These are phyloP conservation scores for Capsicum pubescens DNA, from an alignment of 257 asterid genomes.

Conservation along the genomic window DNA sequence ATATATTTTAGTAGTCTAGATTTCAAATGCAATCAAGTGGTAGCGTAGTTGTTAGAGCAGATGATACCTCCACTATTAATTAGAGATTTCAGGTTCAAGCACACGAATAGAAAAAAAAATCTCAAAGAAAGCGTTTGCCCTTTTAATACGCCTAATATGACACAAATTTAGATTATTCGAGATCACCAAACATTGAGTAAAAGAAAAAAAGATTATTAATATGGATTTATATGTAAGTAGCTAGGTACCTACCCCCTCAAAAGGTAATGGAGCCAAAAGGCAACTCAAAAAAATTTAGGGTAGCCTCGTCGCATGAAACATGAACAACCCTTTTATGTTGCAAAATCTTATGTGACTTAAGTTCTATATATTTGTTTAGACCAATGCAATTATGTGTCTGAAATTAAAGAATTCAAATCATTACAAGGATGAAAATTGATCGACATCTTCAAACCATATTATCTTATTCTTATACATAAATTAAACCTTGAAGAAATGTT, in stretches of 20 bases:
- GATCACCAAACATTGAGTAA: neutral
- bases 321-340: conserved; percentile 1
- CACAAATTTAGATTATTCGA: neutral
- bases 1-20: too few relatives aligned
- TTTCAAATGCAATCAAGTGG: neutral
- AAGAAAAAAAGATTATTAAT: neutral
- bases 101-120: neutral
- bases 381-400: neutral
- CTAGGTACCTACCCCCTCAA: neutral
- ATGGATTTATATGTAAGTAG: neutral
- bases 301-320: conserved; percentile 27
- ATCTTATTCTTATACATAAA: neutral
- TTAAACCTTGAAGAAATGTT: neutral
- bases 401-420: neutral
- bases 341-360: conserved; percentile 18
- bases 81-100: neutral
- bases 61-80: neutral
- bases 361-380: conserved; percentile 11
- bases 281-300: neutral
- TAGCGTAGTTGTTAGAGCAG: neutral
- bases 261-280: neutral
- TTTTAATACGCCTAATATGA: neutral
- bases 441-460: neutral
- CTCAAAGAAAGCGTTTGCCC: neutral
- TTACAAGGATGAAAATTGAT: neutral